Evolutionary conservation across 768 basidiomycete species (phyloP), one percentile per base, ranked within the genome.

Genomic region (Hypholoma sublateritium): DNA sequence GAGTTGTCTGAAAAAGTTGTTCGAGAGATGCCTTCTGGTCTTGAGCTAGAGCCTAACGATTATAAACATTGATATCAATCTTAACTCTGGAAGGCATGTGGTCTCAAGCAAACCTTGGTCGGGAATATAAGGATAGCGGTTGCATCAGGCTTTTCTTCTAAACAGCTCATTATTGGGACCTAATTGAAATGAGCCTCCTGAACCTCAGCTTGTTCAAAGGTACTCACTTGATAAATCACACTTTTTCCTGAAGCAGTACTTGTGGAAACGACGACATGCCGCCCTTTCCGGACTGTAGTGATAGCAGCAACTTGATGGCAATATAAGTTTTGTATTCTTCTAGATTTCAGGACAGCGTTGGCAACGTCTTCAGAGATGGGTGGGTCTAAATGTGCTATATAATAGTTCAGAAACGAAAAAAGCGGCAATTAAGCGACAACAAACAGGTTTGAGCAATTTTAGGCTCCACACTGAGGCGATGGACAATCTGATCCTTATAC

Each of bases 171-270:
- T 5, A 92, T 65, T 0, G 93, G 93, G 19, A 93, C 80, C 88
- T 93, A 51, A 12, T 4, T 11, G 16, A 7, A 28, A n/a, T 32
- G 12, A 37, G 2, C 41, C 54, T 36, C 56, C 11, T 11, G 17
- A 16, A 17, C n/a, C 7, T 17, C 1, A 9, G 28, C 9, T 32
- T 32, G 28, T 32, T 5, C 28, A 5, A 32, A 32, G 28, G 28
- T 9, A 50, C 64, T 32, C 56, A 87, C 91, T 75, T 93, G 91
- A 68, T 93, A 94, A 42, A 93, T 91, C 13, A 93, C 74, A 71
- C 90, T 93, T 73, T 93, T 94, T 3, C 92, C 92, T 4, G 91
- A 93, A 6, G 93, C 93, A 7, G 94, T 96, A 60, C 87, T 88
- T 0, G 93, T 95, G 4, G 92, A 94, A 25, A 95, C 89, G 35